Evolutionary conservation across 179 eudicot species (phyloP).

Genomic region (Gypsophila paniculata): DNA sequence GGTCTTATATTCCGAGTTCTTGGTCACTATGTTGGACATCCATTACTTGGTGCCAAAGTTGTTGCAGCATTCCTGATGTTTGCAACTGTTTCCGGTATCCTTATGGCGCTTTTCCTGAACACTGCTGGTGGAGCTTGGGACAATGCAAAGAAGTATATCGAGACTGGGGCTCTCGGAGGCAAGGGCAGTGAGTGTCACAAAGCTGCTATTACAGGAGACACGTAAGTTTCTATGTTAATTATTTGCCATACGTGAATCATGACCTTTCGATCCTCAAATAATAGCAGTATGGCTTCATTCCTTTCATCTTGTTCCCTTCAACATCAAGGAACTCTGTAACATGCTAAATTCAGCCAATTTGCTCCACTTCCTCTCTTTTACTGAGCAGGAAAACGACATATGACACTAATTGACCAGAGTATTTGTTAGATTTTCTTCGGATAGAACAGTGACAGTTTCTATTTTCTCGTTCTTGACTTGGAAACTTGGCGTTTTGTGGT

Average conservation of each 20-base stretch:
- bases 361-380: too few relatives aligned
- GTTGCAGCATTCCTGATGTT: conserved; percentile 95
- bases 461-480: too few relatives aligned
- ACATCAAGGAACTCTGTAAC: too few relatives aligned
- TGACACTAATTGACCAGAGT: too few relatives aligned
- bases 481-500: neutral
- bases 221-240: conserved; percentile 55
- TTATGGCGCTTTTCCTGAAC: conserved; percentile 97
- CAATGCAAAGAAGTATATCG: conserved; percentile 96
- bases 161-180: conserved; percentile 98
- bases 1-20: conserved; percentile 77
- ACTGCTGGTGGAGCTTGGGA: conserved; percentile 99
- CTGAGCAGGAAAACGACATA: too few relatives aligned
- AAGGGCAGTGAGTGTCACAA: conserved; percentile 96
- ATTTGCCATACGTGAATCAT: neutral
- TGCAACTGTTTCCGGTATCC: conserved; percentile 95
- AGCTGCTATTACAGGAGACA: conserved; percentile 96
- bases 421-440: too few relatives aligned
- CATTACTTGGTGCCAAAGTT: conserved; percentile 95
- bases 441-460: too few relatives aligned
- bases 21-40: conserved; percentile 83
- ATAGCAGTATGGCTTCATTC: neutral
- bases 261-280: neutral
- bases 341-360: too few relatives aligned
- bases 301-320: neutral